Conservation (phyloP, 75 land plant species). For the Isoetes taiwanensis region DNA sequence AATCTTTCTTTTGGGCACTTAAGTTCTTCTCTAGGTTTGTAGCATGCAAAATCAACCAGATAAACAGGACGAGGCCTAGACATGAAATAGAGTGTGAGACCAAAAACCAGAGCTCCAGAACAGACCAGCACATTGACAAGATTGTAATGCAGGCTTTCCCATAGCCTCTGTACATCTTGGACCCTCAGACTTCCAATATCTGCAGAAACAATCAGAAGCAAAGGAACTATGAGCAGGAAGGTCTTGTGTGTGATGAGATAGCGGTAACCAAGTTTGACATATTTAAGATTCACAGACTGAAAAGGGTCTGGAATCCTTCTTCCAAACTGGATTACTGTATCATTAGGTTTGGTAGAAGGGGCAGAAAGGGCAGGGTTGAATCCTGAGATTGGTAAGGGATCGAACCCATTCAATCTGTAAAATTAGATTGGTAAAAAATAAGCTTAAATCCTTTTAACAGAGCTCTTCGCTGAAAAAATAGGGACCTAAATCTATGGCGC, state of each 20-base stretch:
- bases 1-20: conserved; percentile 1
- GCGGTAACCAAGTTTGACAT: conserved; percentile 3
- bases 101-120: conserved; percentile 16
- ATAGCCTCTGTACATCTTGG: not conserved
- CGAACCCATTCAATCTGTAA: no score
- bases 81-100: conserved; percentile 29
- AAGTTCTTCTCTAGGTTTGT: conserved; percentile 7
- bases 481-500: no score
- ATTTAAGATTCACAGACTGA: conserved; percentile 2
- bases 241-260: not conserved
- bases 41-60: conserved; percentile 22
- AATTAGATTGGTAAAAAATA: no score
- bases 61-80: conserved; percentile 20
- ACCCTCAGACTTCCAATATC: not conserved
- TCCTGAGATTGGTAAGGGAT: no score
- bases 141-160: not conserved
- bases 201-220: not conserved
- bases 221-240: not conserved
- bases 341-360: no score
- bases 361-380: no score
- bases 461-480: no score
- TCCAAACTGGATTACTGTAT: no score
- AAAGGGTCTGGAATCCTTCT: not conserved
- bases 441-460: no score
- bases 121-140: conserved; percentile 17